Evolutionary conservation across 164 flowering plant species (phyloP).

Genomic region (Warburgia ugandensis): DNA sequence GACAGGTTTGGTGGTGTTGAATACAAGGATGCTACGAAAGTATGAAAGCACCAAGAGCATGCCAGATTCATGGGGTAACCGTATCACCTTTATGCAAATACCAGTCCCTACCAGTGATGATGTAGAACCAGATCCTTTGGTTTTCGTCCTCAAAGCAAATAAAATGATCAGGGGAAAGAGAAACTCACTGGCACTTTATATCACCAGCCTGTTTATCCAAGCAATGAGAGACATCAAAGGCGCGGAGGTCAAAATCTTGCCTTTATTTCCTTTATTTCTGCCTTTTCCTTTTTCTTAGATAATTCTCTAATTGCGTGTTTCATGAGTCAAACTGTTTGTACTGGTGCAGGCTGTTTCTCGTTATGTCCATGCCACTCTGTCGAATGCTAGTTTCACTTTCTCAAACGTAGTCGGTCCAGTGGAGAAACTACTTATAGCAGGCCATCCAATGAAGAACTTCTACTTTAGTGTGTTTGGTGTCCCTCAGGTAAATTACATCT

Average conservation of each 20-base stretch:
- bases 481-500: conserved; percentile 29
- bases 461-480: conserved; percentile 28
- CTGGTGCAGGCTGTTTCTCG: conserved; percentile 25
- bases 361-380: conserved; percentile 18
- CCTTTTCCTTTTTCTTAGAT: no score
- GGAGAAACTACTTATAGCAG: conserved; percentile 29
- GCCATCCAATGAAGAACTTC: conserved; percentile 26
- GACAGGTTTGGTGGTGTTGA: conserved; percentile 45
- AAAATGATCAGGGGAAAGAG: conserved; percentile 25
- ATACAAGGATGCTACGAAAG: conserved; percentile 33
- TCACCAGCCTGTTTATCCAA: conserved; percentile 27
- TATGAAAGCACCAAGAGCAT: conserved; percentile 39
- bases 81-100: conserved; percentile 17
- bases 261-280: background rate
- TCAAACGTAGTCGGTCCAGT: conserved; percentile 37
- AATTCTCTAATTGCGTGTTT: no score
- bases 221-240: conserved; percentile 27
- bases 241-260: conserved; percentile 36
- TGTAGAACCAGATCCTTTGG: conserved; percentile 20
- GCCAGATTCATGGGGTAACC: conserved; percentile 39
- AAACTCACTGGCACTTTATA: conserved; percentile 23
- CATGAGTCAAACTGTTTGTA: no score
- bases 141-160: conserved; percentile 24
- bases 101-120: conserved; percentile 7
- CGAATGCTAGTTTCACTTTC: conserved; percentile 31